phyloP scores from a whole-genome alignment of 495 filamentous ascomycete species.

The Stereocaulon alpinum region DNA sequence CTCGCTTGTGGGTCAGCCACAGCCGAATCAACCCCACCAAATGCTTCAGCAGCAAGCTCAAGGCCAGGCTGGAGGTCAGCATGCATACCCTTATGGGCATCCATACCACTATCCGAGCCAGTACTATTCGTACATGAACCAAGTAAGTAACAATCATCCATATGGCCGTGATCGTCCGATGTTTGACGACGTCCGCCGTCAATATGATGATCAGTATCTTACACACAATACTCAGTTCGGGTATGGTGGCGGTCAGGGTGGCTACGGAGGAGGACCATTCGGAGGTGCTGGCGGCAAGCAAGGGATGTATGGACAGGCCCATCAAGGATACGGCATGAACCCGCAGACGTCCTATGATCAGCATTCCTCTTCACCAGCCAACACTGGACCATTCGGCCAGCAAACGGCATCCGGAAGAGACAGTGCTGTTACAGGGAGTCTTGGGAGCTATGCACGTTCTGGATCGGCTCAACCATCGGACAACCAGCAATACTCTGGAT shows the following conservation, averaged over 20 bases:
- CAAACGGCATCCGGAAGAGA: slow-evolving; percentile 53
- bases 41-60: slow-evolving; percentile 45
- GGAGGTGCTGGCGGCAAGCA: slow-evolving; percentile 37
- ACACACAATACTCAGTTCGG: slow-evolving; percentile 49
- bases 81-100: slow-evolving; percentile 54
- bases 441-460: slow-evolving; percentile 66
- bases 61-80: slow-evolving; percentile 50
- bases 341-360: slow-evolving; percentile 63
- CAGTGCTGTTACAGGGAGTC: slow-evolving; percentile 40
- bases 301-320: slow-evolving; percentile 71
- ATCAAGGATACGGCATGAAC: slow-evolving; percentile 62
- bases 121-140: slow-evolving; percentile 75
- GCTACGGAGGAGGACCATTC: slow-evolving; percentile 46
- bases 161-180: slow-evolving; percentile 44
- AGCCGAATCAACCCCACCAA: slow-evolving; percentile 38
- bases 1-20: slow-evolving; percentile 56
- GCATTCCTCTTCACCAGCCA: slow-evolving; percentile 65
- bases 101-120: slow-evolving; percentile 67
- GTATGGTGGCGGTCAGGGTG: slow-evolving; percentile 59
- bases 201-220: slow-evolving; percentile 46
- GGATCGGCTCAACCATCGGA: slow-evolving; percentile 64
- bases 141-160: slow-evolving; percentile 41
- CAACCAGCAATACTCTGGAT: slow-evolving; percentile 42
- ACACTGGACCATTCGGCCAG: slow-evolving; percentile 59
- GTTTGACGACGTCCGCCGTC: slow-evolving; percentile 46